Percentiles rank a stretch among this genome's conserved stretches.
phyloP scores from a whole-genome alignment of 345 rosid species.

The Murraya koenigii region DNA sequence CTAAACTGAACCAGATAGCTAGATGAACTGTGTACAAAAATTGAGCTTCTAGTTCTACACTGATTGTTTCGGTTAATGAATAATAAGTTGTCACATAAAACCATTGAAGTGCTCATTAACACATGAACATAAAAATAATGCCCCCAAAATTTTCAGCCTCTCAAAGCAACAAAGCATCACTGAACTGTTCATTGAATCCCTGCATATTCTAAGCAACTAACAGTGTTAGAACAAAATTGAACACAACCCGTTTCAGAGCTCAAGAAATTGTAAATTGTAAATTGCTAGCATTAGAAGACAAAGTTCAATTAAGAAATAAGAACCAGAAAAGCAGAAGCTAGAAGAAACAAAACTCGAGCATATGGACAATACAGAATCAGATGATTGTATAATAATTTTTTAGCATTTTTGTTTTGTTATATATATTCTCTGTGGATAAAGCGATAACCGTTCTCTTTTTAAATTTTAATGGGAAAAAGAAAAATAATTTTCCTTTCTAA shows the following conservation, averaged over 20 bases:
- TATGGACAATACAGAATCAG: neutral
- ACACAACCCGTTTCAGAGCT: neutral
- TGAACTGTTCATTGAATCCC: too few relatives aligned
- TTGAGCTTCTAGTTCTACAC: slow-evolving; percentile 2
- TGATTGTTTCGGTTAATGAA: slow-evolving; percentile 29
- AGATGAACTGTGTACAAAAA: slow-evolving; percentile 17
- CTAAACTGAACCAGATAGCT: slow-evolving; percentile 23
- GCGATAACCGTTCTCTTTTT: too few relatives aligned
- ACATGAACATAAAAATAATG: slow-evolving; percentile 29
- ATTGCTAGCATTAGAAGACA: neutral
- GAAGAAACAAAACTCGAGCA: neutral
- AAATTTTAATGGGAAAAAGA: too few relatives aligned
- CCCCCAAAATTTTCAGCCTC: slow-evolving; percentile 44
- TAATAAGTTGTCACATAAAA: slow-evolving; percentile 44
- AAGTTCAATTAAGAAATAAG: neutral
- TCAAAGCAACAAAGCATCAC: slow-evolving; percentile 15
- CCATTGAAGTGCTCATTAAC: slow-evolving; percentile 70
- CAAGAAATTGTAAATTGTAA: neutral
- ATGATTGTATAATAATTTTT: too few relatives aligned
- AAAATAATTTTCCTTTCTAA: too few relatives aligned
- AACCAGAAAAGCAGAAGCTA: neutral
- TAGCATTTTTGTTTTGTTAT: too few relatives aligned
- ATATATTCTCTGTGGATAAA: too few relatives aligned
- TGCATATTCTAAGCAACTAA: neutral
- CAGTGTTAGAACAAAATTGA: neutral